Evolutionary conservation across 768 basidiomycete species (phyloP).

Genomic region (Kwoniella bestiolae): DNA sequence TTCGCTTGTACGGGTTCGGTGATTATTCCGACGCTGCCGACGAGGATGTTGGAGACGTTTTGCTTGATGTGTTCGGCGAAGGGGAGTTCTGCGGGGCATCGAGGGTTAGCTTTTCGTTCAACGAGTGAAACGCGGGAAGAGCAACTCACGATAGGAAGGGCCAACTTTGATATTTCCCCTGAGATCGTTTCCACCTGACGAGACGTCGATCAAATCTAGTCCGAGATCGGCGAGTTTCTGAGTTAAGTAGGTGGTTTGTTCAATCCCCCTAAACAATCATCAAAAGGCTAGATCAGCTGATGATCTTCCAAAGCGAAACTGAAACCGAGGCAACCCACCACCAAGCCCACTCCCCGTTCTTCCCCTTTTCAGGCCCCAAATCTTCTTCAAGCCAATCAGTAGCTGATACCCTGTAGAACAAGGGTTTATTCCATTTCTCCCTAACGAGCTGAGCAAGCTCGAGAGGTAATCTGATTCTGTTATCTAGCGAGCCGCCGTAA

Average conservation of each 20-base stretch:
- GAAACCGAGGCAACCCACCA: conserved; percentile 31
- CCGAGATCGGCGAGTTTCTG: conserved; percentile 66
- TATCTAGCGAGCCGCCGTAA: conserved; percentile 75
- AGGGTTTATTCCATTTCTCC: conserved; percentile 68
- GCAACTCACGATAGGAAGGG: conserved; percentile 47
- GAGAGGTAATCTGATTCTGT: conserved; percentile 72
- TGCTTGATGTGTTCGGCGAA: conserved; percentile 66
- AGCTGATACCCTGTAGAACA: conserved; percentile 74
- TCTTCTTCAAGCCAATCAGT: conserved; percentile 69
- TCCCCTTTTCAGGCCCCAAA: conserved; percentile 62
- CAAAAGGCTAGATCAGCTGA: conserved; percentile 57
- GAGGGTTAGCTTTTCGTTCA: neutral
- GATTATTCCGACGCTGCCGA: conserved; percentile 76
- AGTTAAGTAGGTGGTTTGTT: conserved; percentile 70
- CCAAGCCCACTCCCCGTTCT: conserved; percentile 38
- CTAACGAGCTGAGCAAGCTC: conserved; percentile 65
- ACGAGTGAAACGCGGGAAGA: no score
- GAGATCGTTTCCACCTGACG: conserved; percentile 69
- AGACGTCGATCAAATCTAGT: conserved; percentile 77
- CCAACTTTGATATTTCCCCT: conserved; percentile 65
- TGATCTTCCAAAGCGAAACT: conserved; percentile 60
- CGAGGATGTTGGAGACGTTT: conserved; percentile 45
- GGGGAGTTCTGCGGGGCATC: conserved; percentile 63
- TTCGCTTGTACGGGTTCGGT: conserved; percentile 69
- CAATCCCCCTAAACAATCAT: conserved; percentile 65